Evolutionary conservation across 1,284 basidiomycete genomes (phyloP).

Genomic region (Xanthoconium separans): DNA sequence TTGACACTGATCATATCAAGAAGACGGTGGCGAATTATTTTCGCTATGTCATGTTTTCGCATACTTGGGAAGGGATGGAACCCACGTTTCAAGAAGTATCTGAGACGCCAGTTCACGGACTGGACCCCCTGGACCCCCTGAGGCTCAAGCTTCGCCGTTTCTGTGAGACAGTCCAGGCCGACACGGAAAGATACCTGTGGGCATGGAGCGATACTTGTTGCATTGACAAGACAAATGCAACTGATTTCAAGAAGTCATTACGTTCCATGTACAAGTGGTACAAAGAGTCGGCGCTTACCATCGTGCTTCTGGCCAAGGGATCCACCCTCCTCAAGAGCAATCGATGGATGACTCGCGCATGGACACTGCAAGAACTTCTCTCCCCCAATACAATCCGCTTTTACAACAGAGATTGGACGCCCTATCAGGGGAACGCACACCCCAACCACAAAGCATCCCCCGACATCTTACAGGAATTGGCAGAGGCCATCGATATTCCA

Average conservation of each 20-base stretch:
- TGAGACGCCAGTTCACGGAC: conserved; percentile 3
- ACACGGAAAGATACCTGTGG: conserved; percentile 4
- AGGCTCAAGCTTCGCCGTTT: conserved; percentile 4
- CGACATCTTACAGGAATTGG: conserved; percentile 7
- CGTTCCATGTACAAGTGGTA: conserved; percentile 18
- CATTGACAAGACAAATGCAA: neutral
- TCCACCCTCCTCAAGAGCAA: conserved; percentile 1
- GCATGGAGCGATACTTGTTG: conserved; percentile 4
- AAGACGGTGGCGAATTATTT: conserved; percentile 9
- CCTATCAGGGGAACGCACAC: conserved; percentile 1
- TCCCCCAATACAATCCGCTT: conserved; percentile 8
- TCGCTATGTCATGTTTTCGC: conserved; percentile 18
- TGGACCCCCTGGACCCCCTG: neutral
- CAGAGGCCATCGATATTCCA: neutral
- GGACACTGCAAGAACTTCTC: conserved; percentile 12
- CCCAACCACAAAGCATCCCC: conserved; percentile 11
- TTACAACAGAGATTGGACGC: conserved; percentile 8
- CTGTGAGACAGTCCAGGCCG: neutral
- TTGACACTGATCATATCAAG: neutral
- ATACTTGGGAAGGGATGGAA: conserved; percentile 16
- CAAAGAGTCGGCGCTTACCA: conserved; percentile 8
- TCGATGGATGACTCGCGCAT: conserved; percentile 8
- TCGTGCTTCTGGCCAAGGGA: conserved; percentile 6
- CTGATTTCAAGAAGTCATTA: conserved; percentile 2
- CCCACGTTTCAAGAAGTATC: conserved; percentile 10